phyloP scores from a whole-genome alignment of 2,329 filamentous ascomycete species.

The Orbilia oligospora region DNA sequence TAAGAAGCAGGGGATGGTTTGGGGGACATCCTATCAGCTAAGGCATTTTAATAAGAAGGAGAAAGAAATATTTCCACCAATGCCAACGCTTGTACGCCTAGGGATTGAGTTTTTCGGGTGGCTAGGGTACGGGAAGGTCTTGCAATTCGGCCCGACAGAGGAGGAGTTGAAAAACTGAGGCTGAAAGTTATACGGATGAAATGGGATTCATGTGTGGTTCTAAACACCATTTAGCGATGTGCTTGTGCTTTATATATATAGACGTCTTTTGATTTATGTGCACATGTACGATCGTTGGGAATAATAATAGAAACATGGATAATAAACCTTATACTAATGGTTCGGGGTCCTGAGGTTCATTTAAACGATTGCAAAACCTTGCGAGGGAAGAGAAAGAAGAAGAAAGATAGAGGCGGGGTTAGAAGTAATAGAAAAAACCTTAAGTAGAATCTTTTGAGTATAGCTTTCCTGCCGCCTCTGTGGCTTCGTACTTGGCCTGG shows the following conservation, averaged over 20 bases:
- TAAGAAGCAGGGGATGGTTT: constrained; percentile 48
- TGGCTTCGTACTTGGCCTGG: background rate
- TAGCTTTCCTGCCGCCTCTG: background rate
- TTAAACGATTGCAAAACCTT: background rate
- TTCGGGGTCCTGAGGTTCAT: too few species aligned
- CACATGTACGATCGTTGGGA: background rate
- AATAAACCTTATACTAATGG: background rate
- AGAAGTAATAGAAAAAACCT: background rate
- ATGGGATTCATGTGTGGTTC: background rate
- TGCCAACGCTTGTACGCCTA: constrained; percentile 47
- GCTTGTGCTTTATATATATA: constrained; percentile 6
- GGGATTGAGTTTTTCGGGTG: constrained; percentile 50
- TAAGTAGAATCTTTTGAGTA: background rate
- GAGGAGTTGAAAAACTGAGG: constrained; percentile 40
- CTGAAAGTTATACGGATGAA: background rate
- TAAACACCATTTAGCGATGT: background rate
- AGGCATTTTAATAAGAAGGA: constrained; percentile 57
- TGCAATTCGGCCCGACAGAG: constrained; percentile 44
- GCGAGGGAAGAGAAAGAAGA: background rate
- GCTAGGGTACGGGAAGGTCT: constrained; percentile 48
- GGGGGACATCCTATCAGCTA: constrained; percentile 31
- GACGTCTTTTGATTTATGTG: background rate
- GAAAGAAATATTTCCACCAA: constrained; percentile 58
- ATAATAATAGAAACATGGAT: background rate
- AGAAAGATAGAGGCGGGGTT: background rate